Base-by-base conservation (phyloP, 2,329 filamentous ascomycete species). In the Pestalotiopsis sp. region DNA sequence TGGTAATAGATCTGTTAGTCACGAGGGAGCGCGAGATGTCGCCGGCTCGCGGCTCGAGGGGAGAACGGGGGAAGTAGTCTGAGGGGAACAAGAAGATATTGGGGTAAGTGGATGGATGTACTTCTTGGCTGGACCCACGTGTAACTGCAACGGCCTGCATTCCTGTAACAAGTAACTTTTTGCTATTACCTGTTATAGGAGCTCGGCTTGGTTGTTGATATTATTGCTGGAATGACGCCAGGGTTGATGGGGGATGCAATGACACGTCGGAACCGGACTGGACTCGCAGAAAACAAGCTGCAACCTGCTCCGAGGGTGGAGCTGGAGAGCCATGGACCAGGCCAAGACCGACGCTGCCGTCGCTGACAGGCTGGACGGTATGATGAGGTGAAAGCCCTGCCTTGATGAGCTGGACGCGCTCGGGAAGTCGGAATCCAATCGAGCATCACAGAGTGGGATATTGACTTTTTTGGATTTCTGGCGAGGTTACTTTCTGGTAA, bases 1-100 rank as follows among this genome's bases (percentile, higher is more conserved):
- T 45, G 64, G 64, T 45, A 66, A 66, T 45, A 58, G 41, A 66
- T 66, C 64, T 57, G 52, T 27, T 17, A 17, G 64, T 66, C 64
- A 66, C 52, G 64, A 58, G 64, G 36, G 12, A 66, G 25, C 31
- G 25, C 27, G 36, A 31, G n/a, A 20, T n/a, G 25, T 52, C 61
- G 39, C 20, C 56, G 27, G 31, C 62, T 25, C 64, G 49, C 38
- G 23, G 27, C 20, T 66, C 41, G n/a, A 31, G 20, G 41, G 27
- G 27, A 31, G 64, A 58, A 38, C 20, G 45, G 45, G 45, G 45
- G 7, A 36, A 36, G 31, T 36, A 36, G 31, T 9, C 7, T 36
- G 31, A 52, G 45, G 45, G 45, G 45, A 11, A 52, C 17, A 20
- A 6, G 13, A 49, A 52, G 45, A 66, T 27, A 65, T 57, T 66